Evolutionary conservation across 2,329 filamentous ascomycete genomes (phyloP), one percentile per base, ranked within the genome.

Genomic region (Colletotrichum chlorophyti): DNA sequence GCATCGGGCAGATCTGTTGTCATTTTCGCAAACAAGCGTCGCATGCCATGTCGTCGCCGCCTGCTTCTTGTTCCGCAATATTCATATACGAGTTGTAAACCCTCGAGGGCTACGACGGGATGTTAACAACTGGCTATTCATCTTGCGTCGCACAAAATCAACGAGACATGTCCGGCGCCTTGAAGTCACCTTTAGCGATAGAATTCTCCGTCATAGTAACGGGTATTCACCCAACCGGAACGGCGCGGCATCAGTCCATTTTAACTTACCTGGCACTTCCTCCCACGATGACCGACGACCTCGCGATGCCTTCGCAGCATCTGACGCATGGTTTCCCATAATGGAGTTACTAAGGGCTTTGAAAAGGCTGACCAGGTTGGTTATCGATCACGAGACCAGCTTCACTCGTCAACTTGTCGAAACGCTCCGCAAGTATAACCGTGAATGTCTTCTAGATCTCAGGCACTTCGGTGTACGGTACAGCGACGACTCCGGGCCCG

Each of bases 341-440:
- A n/a, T 34, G 14, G 21, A 40, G 14, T 19, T 54, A 21, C 26
- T 48, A 6, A 21, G 24, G 11, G 26, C 32, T 10, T 15, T 51
- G 8, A n/a, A 19, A n/a, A n/a, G 32, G 11, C 31, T 46, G 15
- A n/a, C n/a, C 41, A 6, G 14, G 2, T 14, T 53, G 31, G 47
- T 19, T 15, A 40, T 58, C 12, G 48, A 45, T 6, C 53, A 40
- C 17, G 40, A 53, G 12, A 45, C 34, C 3, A 55, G 29, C 35
- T 35, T 53, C 15, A 24, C 26, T 6, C 48, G 35, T 14, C 40
- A 40, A n/a, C 38, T 53, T 15, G 21, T 45, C 7, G 48, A 45
- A 27, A 27, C 14, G 11, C 21, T 52, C 15, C n/a, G 29, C 11
- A 35, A 24, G 6, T 38, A 43, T 21, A 31, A 43, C 15, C 17